Base-by-base conservation (phyloP, 78 protist genomes). In the Speleostelium caveatum region DNA sequence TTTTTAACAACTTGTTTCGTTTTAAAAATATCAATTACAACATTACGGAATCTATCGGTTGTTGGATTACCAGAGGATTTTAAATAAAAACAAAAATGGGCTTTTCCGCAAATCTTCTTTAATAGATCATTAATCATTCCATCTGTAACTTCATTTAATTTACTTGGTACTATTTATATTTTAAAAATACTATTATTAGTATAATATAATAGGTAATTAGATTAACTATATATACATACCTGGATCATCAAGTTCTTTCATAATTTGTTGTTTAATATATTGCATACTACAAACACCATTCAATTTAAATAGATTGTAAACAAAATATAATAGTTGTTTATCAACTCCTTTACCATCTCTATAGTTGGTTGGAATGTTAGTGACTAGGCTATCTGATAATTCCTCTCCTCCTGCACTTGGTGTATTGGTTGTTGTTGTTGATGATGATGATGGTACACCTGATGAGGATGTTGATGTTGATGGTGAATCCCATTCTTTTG, bases 31-130 rank as follows among this genome's bases (percentile, higher is more conserved):
- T 83, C 91, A 16, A 69, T 38, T 19, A 83, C 67, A 60, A 67
- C 65, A 35, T 59, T 73, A 60, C 91, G 77, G 69, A 59, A 83
- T 79, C 41, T 83, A 14, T 83, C 91, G 22, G 66, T 62, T 22
- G 30, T 69, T n/a, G 59, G 39, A 59, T 83, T 41, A 30, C 91
- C 91, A 41, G 36, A 24, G 24, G 72, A 32, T 45, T 83, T 83
- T 30, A 83, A 69, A 28, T 59, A 38, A 39, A 59, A 69, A 10
- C 60, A 21, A 59, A 42, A n/a, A 59, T 73, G 91, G 21, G 55
- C 69, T 0, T n/a, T 42, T 17, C 42, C 24, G 21, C 65, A 12
- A n/a, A 83, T 69, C 21, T 65, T 35, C 24, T 36, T 56, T 22
- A 83, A 45, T 38, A 53, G 58, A 30, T 26, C 58, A 24, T 38